A percentile compares a stretch with the other conserved stretches of the same genome.
Evolutionary conservation across 352 stramenopile genomes (phyloP).

Genomic region (Globisporangium recalcitrans): DNA sequence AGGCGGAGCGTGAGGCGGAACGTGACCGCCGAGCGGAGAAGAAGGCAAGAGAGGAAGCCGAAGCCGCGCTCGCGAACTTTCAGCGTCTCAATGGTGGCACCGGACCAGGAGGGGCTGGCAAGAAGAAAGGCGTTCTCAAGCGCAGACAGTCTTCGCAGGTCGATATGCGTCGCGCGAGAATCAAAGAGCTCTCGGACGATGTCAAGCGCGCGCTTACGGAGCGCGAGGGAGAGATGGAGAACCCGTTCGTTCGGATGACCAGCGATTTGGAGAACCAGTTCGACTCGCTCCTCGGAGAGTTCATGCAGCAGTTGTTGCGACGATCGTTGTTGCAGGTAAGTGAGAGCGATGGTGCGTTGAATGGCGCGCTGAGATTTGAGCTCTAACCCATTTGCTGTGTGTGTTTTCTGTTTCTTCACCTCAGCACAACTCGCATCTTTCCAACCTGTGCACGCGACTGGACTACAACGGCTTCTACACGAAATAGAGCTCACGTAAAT

Average conservation of each 20-base stretch:
- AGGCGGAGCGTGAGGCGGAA: constrained; percentile 70
- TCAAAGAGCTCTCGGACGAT: constrained; percentile 79
- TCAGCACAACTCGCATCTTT: constrained; percentile 64
- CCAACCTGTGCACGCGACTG: constrained; percentile 54
- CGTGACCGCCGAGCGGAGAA: constrained; percentile 78
- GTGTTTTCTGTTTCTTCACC: constrained; percentile 2
- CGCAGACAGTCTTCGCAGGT: constrained; percentile 68
- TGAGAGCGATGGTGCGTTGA: neutral
- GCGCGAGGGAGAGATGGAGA: constrained; percentile 57
- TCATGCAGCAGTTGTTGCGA: constrained; percentile 87
- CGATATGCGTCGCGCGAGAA: constrained; percentile 70
- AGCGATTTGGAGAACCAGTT: constrained; percentile 84
- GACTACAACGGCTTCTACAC: constrained; percentile 75
- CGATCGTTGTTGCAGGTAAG: constrained; percentile 75
- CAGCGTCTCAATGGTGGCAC: constrained; percentile 22
- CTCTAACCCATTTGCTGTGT: neutral
- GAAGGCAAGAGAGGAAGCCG: constrained; percentile 65
- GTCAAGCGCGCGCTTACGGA: constrained; percentile 69
- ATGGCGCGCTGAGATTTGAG: neutral
- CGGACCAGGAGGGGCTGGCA: constrained; percentile 28
- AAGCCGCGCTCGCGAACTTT: constrained; percentile 61
- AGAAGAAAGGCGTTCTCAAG: constrained; percentile 50
- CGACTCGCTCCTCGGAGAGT: constrained; percentile 79
- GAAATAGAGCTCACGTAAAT: constrained; percentile 26
- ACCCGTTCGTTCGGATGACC: constrained; percentile 73